phyloP scores from a whole-genome alignment of 192 early-diverging fungal genomes.

The Polychytrium aggregatum region DNA sequence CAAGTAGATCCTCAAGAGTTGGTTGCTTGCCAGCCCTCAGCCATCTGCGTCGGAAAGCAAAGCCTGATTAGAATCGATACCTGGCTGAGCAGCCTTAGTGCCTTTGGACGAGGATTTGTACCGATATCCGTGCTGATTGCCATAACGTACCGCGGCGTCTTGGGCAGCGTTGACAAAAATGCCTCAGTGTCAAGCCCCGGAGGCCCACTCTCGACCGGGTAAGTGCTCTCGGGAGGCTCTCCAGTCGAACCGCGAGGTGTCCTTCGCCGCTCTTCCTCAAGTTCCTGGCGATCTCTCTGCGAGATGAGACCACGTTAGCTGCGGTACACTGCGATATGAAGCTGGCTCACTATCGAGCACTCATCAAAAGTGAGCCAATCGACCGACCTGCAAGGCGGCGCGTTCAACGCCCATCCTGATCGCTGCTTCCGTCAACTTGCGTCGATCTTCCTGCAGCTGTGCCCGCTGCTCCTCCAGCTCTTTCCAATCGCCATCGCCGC shows the following conservation, averaged over 20 bases:
- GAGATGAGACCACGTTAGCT: background rate
- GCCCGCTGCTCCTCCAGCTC: conserved; percentile 31
- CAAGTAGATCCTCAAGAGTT: background rate
- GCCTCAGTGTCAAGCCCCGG: background rate
- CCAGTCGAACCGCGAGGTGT: no score
- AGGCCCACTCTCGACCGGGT: background rate
- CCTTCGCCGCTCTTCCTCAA: conserved; percentile 3
- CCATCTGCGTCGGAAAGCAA: conserved; percentile 1
- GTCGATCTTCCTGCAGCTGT: conserved; percentile 52
- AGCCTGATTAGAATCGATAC: background rate
- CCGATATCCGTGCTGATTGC: no score
- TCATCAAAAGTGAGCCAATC: background rate
- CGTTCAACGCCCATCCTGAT: conserved; percentile 61
- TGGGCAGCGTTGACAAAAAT: conserved; percentile 5
- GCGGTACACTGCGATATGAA: background rate
- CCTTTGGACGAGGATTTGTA: background rate
- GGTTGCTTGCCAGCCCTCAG: background rate
- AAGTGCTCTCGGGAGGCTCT: no score
- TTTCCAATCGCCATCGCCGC: conserved; percentile 5
- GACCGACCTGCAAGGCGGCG: conserved; percentile 21
- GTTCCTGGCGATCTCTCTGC: background rate
- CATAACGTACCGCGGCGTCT: conserved; percentile 10
- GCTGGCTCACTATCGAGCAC: background rate
- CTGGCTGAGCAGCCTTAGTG: background rate
- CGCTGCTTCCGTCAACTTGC: conserved; percentile 57